Conservation (phyloP, 2,329 filamentous ascomycete genomes). For the Fusarium sp. region DNA sequence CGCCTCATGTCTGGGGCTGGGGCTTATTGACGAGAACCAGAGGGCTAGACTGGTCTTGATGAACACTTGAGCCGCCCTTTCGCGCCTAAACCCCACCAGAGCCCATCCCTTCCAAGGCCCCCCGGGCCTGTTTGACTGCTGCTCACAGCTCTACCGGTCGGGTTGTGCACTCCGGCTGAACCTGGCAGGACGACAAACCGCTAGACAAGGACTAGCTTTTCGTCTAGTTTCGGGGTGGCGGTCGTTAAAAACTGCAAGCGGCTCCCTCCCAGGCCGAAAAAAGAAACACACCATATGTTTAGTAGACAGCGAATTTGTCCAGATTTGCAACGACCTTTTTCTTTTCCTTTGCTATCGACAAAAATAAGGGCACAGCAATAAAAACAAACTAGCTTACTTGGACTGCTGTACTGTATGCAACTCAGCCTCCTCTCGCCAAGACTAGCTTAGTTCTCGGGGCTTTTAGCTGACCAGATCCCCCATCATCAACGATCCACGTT, state of each 20-base stretch:
- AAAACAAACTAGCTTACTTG: conserved; percentile 14
- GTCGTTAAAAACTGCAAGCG: conserved; percentile 42
- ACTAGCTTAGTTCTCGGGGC: conserved; percentile 30
- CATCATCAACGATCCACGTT: conserved; percentile 8
- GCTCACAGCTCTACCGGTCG: conserved; percentile 2
- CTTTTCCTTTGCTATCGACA: conserved; percentile 28
- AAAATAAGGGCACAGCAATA: conserved; percentile 17
- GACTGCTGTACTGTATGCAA: conserved; percentile 19
- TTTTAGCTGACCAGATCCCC: conserved; percentile 32
- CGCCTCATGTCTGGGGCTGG: conserved; percentile 25
- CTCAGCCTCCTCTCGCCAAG: conserved; percentile 38
- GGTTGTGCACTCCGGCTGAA: conserved; percentile 15
- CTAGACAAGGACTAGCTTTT: conserved; percentile 25
- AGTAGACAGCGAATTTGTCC: conserved; percentile 17
- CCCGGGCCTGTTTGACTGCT: conserved; percentile 10
- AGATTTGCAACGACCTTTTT: conserved; percentile 24
- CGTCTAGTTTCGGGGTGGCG: conserved; percentile 33
- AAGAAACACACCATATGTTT: conserved; percentile 32
- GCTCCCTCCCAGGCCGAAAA: conserved; percentile 38
- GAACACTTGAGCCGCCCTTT: conserved; percentile 32
- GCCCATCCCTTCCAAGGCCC: conserved; percentile 24
- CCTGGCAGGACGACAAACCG: conserved; percentile 35
- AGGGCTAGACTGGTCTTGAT: conserved; percentile 29
- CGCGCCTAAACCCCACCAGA: conserved; percentile 31
- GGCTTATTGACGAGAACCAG: conserved; percentile 5